Conservation (phyloP, 2,329 filamentous ascomycete species). For the Colletotrichum shisoi region DNA sequence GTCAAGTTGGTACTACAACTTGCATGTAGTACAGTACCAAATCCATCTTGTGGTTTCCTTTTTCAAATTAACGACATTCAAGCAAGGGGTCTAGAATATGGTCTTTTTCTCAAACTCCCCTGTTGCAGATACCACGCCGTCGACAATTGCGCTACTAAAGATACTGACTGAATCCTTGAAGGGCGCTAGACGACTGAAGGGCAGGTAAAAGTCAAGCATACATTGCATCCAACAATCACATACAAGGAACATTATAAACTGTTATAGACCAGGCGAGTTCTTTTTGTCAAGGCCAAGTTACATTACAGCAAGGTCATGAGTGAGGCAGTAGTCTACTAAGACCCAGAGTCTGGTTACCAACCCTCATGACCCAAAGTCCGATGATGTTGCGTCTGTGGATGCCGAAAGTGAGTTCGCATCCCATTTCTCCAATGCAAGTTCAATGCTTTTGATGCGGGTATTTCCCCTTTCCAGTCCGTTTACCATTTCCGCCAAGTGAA, state of each 20-base stretch:
- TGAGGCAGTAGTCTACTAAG: constrained; percentile 16
- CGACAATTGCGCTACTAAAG: no score
- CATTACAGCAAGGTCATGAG: constrained; percentile 10
- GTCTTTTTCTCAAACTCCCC: no score
- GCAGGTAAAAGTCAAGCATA: neutral
- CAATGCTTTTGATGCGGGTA: constrained; percentile 19
- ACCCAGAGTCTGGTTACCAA: constrained; percentile 16
- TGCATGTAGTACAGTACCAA: no score
- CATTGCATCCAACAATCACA: neutral
- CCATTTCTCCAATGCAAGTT: constrained; percentile 13
- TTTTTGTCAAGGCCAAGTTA: neutral
- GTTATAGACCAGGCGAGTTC: neutral
- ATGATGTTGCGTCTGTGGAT: constrained; percentile 19
- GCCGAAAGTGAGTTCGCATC: constrained; percentile 11
- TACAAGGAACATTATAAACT: neutral
- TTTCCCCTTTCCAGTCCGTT: constrained; percentile 21
- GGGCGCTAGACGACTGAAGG: neutral
- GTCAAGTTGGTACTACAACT: no score
- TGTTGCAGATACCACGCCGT: no score
- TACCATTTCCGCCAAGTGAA: constrained; percentile 23
- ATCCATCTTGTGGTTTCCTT: no score
- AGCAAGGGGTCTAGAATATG: no score
- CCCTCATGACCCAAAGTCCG: constrained; percentile 18
- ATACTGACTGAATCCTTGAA: no score
- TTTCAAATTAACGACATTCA: no score